Conservation (phyloP, 805 yeast genomes). For the Kurtzmaniella cleridarum region DNA sequence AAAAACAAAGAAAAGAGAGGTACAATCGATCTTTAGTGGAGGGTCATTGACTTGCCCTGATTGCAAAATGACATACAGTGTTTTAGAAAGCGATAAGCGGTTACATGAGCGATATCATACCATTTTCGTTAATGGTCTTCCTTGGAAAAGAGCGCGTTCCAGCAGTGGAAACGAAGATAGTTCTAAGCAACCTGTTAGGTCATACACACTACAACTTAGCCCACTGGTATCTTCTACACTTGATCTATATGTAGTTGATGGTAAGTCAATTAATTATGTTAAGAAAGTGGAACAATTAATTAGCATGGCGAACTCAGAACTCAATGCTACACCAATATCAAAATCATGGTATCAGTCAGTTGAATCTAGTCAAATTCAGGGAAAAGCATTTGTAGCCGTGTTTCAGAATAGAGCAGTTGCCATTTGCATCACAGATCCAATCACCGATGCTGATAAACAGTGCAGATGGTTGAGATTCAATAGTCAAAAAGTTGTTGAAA, state of each 20-base stretch:
- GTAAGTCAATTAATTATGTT: conserved; percentile 16
- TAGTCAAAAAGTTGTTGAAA: conserved; percentile 46
- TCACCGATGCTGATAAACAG: conserved; percentile 15
- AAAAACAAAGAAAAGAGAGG: too few species aligned
- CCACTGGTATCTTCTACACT: neutral
- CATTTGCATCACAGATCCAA: conserved; percentile 47
- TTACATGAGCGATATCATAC: conserved; percentile 51
- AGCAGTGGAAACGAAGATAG: conserved; percentile 22
- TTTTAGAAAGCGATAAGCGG: conserved; percentile 34
- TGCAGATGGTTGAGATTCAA: conserved; percentile 59
- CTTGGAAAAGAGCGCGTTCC: conserved; percentile 30
- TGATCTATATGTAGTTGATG: conserved; percentile 13
- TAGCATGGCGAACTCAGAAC: conserved; percentile 50
- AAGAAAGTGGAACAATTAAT: conserved; percentile 30
- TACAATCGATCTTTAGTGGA: too few species aligned
- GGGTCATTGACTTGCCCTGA: conserved; percentile 32
- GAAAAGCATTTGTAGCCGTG: conserved; percentile 45
- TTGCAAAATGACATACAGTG: conserved; percentile 50
- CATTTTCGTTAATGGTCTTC: conserved; percentile 42
- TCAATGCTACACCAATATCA: conserved; percentile 48
- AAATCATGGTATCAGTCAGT: conserved; percentile 21
- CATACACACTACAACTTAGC: neutral
- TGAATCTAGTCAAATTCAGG: conserved; percentile 7
- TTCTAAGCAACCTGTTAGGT: conserved; percentile 2
- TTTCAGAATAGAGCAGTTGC: conserved; percentile 48